Evolutionary conservation across 345 rosid genomes (phyloP), one percentile per base, ranked within the genome.

Genomic region (Limnanthes douglasii): DNA sequence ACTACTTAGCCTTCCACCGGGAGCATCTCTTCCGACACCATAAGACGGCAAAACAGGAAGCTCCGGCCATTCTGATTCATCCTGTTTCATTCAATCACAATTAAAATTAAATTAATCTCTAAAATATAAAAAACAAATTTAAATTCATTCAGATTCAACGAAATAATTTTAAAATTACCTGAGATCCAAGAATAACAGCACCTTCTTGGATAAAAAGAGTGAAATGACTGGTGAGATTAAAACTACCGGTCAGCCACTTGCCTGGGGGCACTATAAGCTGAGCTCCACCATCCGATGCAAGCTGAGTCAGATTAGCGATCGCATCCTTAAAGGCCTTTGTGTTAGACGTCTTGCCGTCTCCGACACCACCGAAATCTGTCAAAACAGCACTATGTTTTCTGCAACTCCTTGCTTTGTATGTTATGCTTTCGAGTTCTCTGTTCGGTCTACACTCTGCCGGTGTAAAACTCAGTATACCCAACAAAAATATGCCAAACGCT

Each of bases 211-310:
- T 66, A 35, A 65, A 86, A 47, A 81, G 79, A 37, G 96, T 81
- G 61, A 86, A 81, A 47, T 86, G 68, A 36, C 78, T 77, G 5
- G 90, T 85, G 36, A 86, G 70, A 52, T 78, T 78, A 30, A 86
- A 78, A 51, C 88, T 75, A 13, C 97, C 94, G 6, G 94, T 81
- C 14, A 86, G 53, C 84, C 86, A 81, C 57, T 72, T 81, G 31
- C 97, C 97, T 0, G 75, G 61, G 0, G 97, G 94, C 2, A 86
- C 67, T 3, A 81, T 37, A 8, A 86, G 97, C 31, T 66, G 73
- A 5, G 72, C 84, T 10, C 94, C 97, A 0, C 97, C 88, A 0
- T 75, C 72, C 3, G 32, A 3, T 0, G 76, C 73, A 8, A 45
- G 28, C 18, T 40, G 17, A 47, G 74, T 66, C 9, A 86, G 75